These are phyloP conservation scores for Mycosarcoma mackinlayi DNA, from an alignment of 1,284 basidiomycete species.

Conservation along the genomic window DNA sequence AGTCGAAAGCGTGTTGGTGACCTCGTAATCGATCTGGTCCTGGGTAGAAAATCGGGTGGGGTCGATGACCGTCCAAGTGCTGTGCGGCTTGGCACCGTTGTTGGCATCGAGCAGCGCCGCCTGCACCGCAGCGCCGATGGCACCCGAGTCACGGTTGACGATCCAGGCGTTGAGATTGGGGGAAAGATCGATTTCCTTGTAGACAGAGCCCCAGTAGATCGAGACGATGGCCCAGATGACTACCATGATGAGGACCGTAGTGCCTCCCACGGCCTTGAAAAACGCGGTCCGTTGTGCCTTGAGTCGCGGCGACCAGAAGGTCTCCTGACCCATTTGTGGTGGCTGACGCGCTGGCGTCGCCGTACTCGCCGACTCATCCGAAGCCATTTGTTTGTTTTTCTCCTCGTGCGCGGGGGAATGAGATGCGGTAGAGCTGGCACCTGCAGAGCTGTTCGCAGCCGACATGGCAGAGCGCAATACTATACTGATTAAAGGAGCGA, in stretches of 20 bases:
- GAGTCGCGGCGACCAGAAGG: conserved; percentile 53
- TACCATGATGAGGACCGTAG: conserved; percentile 45
- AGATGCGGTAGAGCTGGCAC: conserved; percentile 5
- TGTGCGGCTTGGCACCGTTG: conserved; percentile 49
- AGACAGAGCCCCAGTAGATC: conserved; percentile 65
- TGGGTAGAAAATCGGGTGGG: conserved; percentile 38
- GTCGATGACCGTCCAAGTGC: conserved; percentile 50
- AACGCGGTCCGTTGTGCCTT: conserved; percentile 31
- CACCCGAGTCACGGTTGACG: conserved; percentile 58
- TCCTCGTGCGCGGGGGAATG: not conserved
- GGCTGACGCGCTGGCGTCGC: conserved; percentile 34
- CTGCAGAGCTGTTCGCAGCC: conserved; percentile 9
- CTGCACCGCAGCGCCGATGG: conserved; percentile 48
- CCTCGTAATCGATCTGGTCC: conserved; percentile 40
- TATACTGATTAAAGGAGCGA: too few species aligned
- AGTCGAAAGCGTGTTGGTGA: conserved; percentile 41
- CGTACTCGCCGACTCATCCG: conserved; percentile 1
- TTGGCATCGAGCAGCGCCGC: conserved; percentile 49
- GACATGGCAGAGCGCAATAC: conserved; percentile 16
- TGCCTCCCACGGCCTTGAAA: conserved; percentile 38
- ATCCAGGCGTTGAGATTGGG: conserved; percentile 54
- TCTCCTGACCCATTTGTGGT: conserved; percentile 35
- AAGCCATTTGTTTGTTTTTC: conserved; percentile 11
- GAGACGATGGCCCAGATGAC: conserved; percentile 47
- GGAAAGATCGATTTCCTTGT: conserved; percentile 43